Percentiles rank a stretch among this genome's conserved stretches.
These are phyloP conservation scores for Thraustotheca clavata DNA, from an alignment of 352 stramenopile genomes.

Conservation along the genomic window DNA sequence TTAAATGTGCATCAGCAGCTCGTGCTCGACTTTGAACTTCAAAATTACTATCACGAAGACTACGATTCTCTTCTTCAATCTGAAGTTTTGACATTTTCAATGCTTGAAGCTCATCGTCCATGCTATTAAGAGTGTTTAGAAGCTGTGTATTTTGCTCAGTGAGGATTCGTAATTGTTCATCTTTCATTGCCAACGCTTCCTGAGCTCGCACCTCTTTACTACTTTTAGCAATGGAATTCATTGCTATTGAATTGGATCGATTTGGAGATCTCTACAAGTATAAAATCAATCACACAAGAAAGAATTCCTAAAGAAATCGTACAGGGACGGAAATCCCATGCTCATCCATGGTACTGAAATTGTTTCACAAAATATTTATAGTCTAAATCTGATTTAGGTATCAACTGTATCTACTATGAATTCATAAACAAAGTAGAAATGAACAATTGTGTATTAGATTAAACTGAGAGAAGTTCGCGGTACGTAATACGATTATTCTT, in stretches of 20 bases:
- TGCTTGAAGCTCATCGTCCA: conserved; percentile 65
- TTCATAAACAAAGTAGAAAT: too few relatives aligned
- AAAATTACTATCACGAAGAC: conserved; percentile 89
- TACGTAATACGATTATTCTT: too few relatives aligned
- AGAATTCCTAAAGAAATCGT: too few relatives aligned
- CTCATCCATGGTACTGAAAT: too few relatives aligned
- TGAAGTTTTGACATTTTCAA: conserved; percentile 53
- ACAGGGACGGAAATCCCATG: too few relatives aligned
- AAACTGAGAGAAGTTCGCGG: too few relatives aligned
- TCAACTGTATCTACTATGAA: too few relatives aligned
- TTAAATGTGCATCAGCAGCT: conserved; percentile 79
- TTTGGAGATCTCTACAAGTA: too few relatives aligned
- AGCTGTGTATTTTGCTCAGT: conserved; percentile 88
- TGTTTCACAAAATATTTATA: too few relatives aligned
- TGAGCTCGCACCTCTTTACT: conserved; percentile 82
- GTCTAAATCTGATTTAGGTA: too few relatives aligned
- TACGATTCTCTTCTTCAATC: conserved; percentile 88
- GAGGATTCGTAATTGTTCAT: conserved; percentile 93
- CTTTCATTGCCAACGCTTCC: conserved; percentile 93
- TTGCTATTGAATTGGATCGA: not conserved
- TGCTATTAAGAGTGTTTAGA: conserved; percentile 78
- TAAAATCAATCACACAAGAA: too few relatives aligned
- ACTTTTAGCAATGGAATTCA: conserved; percentile 30
- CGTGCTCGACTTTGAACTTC: conserved; percentile 85
- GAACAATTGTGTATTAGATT: too few relatives aligned